Evolutionary conservation across 495 filamentous ascomycete genomes (phyloP), one percentile per base, ranked within the genome.

Genomic region (Sabuloglossum arenarium): DNA sequence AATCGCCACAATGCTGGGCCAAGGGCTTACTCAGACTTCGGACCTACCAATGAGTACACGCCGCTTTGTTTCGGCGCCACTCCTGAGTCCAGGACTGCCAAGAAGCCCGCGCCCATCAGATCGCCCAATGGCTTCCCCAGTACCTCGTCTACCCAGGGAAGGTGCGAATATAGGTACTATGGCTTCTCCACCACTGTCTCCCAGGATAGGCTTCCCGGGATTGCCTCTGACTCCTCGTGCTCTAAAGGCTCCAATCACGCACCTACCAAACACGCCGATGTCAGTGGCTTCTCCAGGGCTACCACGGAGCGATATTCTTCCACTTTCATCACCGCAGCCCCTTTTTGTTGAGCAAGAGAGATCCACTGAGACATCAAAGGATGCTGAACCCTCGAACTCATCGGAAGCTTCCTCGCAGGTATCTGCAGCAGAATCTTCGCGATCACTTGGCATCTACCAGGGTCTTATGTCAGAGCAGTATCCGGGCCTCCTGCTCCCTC

Each of bases 61-160:
- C 9, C 47, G 47, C 28, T 51, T 51, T 30, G 24, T 10, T 6
- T 51, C 47, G 1, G 1, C 47, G 3, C 47, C 47, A 11, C 24
- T 30, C 3, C 9, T 29, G 47, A 51, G 47, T 16, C 47, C 47
- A 10, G 47, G 91, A 25, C 70, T 98, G 50, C 91, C 91, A 0
- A 68, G 84, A 29, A 97, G 93, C 63, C 91, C 91, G 25, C 76
- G 90, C 54, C 91, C 91, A n/a, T 79, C 79, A 61, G 78, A 87
- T 62, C 73, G 78, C 51, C 81, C 81, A 11, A 61, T 85, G 53
- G 79, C 76, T 54, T 87, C 87, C 25, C 85, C 86, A 14, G 69
- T 84, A 56, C 82, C 84, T 25, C 73, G 82, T 57, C 71, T 77
- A 64, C 74, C 80, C 42, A 72, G 75, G 53, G 76, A 81, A 34